Evolutionary conservation across 495 filamentous ascomycete genomes (phyloP).

Genomic region (Penicillium pancosmium): DNA sequence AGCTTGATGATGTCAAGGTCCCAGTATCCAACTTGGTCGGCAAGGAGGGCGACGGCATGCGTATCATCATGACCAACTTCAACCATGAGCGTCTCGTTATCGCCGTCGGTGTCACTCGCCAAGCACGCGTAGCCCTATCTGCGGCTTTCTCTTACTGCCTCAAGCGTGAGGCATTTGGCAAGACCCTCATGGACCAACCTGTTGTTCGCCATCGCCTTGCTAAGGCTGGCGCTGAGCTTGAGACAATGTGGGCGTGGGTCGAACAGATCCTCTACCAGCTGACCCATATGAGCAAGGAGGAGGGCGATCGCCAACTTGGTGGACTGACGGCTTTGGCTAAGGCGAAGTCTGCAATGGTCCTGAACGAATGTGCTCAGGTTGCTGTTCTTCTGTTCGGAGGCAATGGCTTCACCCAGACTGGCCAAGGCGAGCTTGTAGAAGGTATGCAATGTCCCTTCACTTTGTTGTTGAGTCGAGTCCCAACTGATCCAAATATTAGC

Average conservation of each 20-base stretch:
- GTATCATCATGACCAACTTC: slow-evolving; percentile 82
- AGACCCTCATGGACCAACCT: slow-evolving; percentile 70
- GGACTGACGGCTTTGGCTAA: slow-evolving; percentile 72
- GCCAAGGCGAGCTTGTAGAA: slow-evolving; percentile 72
- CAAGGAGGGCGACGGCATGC: slow-evolving; percentile 71
- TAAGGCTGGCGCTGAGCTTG: slow-evolving; percentile 68
- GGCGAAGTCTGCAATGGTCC: slow-evolving; percentile 68
- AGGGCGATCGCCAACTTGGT: slow-evolving; percentile 65
- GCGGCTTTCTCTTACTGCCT: slow-evolving; percentile 69
- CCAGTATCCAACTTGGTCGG: slow-evolving; percentile 71
- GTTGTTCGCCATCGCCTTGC: slow-evolving; percentile 74
- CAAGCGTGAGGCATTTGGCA: slow-evolving; percentile 75
- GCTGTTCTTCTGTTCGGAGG: slow-evolving; percentile 74
- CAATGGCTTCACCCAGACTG: slow-evolving; percentile 68
- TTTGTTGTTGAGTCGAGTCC: too few species aligned
- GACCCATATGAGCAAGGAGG: slow-evolving; percentile 61
- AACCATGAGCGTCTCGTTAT: slow-evolving; percentile 77
- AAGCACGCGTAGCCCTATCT: slow-evolving; percentile 64
- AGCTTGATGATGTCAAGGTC: slow-evolving; percentile 72
- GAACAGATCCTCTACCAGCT: slow-evolving; percentile 76
- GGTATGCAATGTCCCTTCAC: slow-evolving; percentile 38
- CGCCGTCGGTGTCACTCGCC: slow-evolving; percentile 61
- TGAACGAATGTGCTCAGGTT: slow-evolving; percentile 69
- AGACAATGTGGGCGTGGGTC: slow-evolving; percentile 72
- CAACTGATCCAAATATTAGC: slow-evolving; percentile 29